Evolutionary conservation across 768 basidiomycete genomes (phyloP).

Genomic region (Mycena indigotica): DNA sequence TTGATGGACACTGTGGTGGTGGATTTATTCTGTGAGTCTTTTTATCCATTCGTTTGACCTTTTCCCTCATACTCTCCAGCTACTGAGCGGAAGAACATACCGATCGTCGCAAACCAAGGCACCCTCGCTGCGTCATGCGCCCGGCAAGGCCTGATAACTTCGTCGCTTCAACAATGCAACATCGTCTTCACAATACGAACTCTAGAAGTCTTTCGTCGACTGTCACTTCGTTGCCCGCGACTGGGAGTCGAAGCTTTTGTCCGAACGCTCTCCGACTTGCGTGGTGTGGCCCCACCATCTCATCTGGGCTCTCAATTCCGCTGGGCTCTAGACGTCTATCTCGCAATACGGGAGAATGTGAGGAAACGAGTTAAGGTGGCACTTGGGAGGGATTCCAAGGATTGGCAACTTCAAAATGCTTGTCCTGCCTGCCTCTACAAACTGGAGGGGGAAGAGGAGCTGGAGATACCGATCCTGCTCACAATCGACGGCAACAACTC

Average conservation of each 20-base stretch:
- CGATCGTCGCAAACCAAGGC: neutral
- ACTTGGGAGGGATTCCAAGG: constrained; percentile 29
- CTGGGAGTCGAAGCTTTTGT: constrained; percentile 26
- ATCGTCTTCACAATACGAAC: neutral
- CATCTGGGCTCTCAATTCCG: constrained; percentile 24
- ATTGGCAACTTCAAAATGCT: constrained; percentile 37
- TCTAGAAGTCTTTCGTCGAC: neutral
- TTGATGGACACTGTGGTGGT: too few species aligned
- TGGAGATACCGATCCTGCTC: constrained; percentile 27
- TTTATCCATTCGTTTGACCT: too few species aligned
- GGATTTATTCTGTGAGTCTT: too few species aligned
- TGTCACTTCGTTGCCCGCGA: constrained; percentile 14
- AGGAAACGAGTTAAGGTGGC: constrained; percentile 22
- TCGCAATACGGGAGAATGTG: constrained; percentile 28
- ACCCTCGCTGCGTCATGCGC: neutral
- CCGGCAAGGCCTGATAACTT: neutral
- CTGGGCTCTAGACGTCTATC: constrained; percentile 38
- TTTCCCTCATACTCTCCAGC: too few species aligned
- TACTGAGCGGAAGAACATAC: too few species aligned
- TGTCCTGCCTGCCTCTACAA: constrained; percentile 42
- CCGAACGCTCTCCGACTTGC: constrained; percentile 23
- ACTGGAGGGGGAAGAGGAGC: constrained; percentile 32
- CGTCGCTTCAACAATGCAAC: neutral
- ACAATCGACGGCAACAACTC: constrained; percentile 40
- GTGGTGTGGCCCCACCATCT: constrained; percentile 5